Evolutionary conservation across 2,329 filamentous ascomycete species (phyloP).

Genomic region (Aspergillus udagawae): DNA sequence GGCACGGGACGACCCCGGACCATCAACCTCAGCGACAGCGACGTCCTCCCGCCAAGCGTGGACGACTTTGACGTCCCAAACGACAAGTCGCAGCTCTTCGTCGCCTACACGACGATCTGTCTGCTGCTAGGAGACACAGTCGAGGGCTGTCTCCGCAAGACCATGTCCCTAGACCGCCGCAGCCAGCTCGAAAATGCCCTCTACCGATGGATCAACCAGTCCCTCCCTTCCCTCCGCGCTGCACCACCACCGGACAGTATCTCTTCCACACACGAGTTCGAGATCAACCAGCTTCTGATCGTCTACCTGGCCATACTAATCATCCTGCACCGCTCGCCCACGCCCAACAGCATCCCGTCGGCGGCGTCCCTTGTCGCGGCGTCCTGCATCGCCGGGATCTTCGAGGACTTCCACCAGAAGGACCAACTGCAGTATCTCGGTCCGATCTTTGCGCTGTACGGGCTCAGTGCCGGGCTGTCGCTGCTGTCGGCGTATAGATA

Average conservation of each 20-base stretch:
- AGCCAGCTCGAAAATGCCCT: constrained; percentile 36
- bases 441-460: constrained; percentile 41
- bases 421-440: constrained; percentile 41
- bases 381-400: constrained; percentile 40
- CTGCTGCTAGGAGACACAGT: constrained; percentile 40
- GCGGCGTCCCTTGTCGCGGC: constrained; percentile 38
- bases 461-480: constrained; percentile 36
- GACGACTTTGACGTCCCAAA: constrained; percentile 31
- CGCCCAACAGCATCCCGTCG: constrained; percentile 25
- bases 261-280: constrained; percentile 19
- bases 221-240: constrained; percentile 8
- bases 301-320: constrained; percentile 39
- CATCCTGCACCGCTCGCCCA: constrained; percentile 35
- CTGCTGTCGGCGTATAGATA: constrained; percentile 39
- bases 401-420: constrained; percentile 38
- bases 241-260: constrained; percentile 1
- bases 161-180: constrained; percentile 27
- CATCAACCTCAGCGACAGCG: constrained; percentile 38
- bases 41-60: constrained; percentile 35
- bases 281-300: constrained; percentile 34
- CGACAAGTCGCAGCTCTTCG: constrained; percentile 31
- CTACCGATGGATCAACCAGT: constrained; percentile 39
- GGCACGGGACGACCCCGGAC: constrained; percentile 40
- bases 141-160: constrained; percentile 32
- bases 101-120: constrained; percentile 38